Evolutionary conservation across 768 basidiomycete genomes (phyloP), one percentile per base, ranked within the genome.

Genomic region (Boletus tylopilopsis): DNA sequence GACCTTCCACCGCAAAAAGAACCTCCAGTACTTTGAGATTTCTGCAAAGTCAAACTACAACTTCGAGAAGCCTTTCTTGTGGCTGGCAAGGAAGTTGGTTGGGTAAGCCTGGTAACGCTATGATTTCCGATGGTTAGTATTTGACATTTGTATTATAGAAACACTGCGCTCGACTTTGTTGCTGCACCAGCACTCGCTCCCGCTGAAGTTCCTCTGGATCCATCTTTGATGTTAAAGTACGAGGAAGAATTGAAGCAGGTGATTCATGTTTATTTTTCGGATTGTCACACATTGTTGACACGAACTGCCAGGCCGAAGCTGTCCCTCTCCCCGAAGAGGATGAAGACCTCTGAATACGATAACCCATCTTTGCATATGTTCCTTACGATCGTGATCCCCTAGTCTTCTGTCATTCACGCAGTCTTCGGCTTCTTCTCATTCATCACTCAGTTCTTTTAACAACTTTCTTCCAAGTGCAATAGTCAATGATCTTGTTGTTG

Each of bases 1-100:
- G 53, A 99, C 96, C 38, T 99, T 99, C 87, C 96, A 98, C 80
- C 82, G 96, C 68, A 99, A 99, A 90, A 99, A 99, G 82, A 97
- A 95, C 74, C 81, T 99, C 45, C 96, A 98, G 69, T 99, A 99
- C 78, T 99, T 94, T 68, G 96, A 99, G 67, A 98, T 99, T 60
- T 98, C 96, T 0, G 96, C 96, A 46, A 99, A 99, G 75, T 97
- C 94, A 39, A 99, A 99, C 80, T 99, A 98, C 73, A 99, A 99
- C 79, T 98, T 98, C 67, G 96, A 99, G 75, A 97, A 97, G 71
- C 96, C 96, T 42, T 98, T 99, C 91, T 81, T 99, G 56, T 98
- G 96, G 96, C 80, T 98, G 68, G 94, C 92, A 51, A 84, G 93
- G 76, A 99, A 98, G 76, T 80, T 99, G 55, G 94, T 95, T 57